A percentile compares a stretch with the other conserved stretches of the same genome.
Evolutionary conservation across 129 eudicot species (phyloP).

Genomic region (Artemisia tridentata): DNA sequence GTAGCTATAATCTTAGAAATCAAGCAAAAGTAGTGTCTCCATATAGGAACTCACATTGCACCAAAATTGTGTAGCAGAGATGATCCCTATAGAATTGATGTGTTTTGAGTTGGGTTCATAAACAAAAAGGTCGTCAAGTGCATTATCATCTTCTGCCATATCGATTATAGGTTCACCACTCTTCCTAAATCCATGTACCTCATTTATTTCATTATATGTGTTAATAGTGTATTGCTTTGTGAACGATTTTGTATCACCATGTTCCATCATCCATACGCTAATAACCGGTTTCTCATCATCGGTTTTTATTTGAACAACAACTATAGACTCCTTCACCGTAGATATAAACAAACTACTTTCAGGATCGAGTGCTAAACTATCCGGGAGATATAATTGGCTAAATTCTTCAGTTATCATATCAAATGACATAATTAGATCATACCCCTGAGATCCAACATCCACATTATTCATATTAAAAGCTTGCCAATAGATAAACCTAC

Average conservation of each 20-base stretch:
- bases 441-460: background rate
- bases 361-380: conserved; percentile 12
- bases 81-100: too few relatives aligned
- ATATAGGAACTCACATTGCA: too few relatives aligned
- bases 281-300: background rate
- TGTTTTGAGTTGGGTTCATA: too few relatives aligned
- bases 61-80: too few relatives aligned
- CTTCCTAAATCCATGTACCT: conserved; percentile 28
- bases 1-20: too few relatives aligned
- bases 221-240: conserved; percentile 8
- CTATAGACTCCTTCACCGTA: conserved; percentile 21
- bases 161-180: conserved; percentile 24
- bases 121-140: too few relatives aligned
- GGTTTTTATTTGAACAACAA: background rate
- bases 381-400: conserved; percentile 22
- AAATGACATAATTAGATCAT: conserved; percentile 39
- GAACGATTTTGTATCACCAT: conserved; percentile 24
- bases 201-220: background rate
- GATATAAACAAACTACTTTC: conserved; percentile 21
- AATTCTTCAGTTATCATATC: conserved; percentile 34
- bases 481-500: conserved; percentile 27
- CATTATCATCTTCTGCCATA: too few relatives aligned
- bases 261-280: conserved; percentile 47
- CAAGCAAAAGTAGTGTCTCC: too few relatives aligned
- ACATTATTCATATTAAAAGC: background rate